A percentile compares a stretch with the other conserved stretches of the same genome.
These are phyloP conservation scores for Halteria grandinella DNA, from an alignment of 73 alveolate genomes.

Conservation along the genomic window DNA sequence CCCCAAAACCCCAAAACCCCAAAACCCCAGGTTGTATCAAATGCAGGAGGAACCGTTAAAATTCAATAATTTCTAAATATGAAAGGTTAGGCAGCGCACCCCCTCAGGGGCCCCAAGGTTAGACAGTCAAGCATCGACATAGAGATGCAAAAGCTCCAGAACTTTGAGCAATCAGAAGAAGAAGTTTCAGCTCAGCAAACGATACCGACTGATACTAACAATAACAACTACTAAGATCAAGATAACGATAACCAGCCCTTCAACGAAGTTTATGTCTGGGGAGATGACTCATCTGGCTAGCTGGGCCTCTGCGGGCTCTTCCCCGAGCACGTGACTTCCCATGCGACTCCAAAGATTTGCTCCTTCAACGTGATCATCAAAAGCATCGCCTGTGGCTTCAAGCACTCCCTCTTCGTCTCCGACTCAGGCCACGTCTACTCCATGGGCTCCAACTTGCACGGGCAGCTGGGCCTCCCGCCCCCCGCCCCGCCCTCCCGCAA, in stretches of 20 bases:
- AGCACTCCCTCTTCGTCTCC: constrained; percentile 60
- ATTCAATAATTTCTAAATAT: neutral
- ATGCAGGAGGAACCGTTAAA: neutral
- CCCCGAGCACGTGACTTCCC: constrained; percentile 31
- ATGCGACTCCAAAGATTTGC: constrained; percentile 63
- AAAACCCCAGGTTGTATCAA: constrained; percentile 21
- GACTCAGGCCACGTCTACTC: constrained; percentile 54
- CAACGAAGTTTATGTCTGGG: constrained; percentile 69
- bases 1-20: constrained; percentile 28
- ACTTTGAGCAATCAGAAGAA: no score
- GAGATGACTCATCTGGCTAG: constrained; percentile 48
- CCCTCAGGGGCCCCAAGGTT: no score
- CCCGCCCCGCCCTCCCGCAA: neutral
- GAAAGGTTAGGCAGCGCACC: neutral
- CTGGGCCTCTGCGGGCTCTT: constrained; percentile 66
- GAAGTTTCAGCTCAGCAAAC: no score
- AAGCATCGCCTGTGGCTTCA: constrained; percentile 65
- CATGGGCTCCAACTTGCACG: constrained; percentile 43
- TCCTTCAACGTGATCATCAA: constrained; percentile 61
- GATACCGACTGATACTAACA: no score
- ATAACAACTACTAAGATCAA: no score
- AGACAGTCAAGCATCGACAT: no score
- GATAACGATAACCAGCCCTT: no score
- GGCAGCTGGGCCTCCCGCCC: constrained; percentile 34
- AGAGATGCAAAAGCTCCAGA: no score